Percentiles rank a stretch among this genome's conserved stretches.
phyloP scores from a whole-genome alignment of 2,329 filamentous ascomycete species.

The Alternaria triticimaculans region DNA sequence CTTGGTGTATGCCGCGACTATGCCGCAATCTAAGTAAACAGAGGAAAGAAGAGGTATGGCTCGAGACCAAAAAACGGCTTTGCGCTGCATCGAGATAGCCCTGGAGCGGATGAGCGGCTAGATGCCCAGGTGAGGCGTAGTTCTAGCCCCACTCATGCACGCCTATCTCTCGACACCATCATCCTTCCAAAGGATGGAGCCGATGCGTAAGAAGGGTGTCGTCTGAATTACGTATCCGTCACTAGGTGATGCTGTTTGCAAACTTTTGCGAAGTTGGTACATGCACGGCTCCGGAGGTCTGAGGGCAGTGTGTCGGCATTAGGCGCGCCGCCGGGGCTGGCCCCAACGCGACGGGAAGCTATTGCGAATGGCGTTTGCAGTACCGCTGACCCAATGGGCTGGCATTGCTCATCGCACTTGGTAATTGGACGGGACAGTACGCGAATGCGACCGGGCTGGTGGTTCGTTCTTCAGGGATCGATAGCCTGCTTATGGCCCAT shows the following conservation, averaged over 20 bases:
- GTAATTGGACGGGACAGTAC: neutral
- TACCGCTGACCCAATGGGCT: neutral
- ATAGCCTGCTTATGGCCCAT: neutral
- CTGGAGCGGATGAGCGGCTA: neutral
- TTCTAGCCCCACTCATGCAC: neutral
- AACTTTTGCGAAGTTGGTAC: neutral
- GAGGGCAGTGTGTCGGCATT: neutral
- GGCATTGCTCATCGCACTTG: neutral
- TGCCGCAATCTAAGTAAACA: neutral
- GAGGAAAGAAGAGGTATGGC: neutral
- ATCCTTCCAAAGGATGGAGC: neutral
- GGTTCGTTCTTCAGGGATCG: neutral
- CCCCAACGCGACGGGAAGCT: neutral
- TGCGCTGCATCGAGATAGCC: neutral
- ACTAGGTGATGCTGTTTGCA: neutral
- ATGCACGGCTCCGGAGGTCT: neutral
- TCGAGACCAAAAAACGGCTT: neutral
- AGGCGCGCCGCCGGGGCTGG: neutral
- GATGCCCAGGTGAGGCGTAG: neutral
- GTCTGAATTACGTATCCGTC: neutral
- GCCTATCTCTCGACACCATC: neutral
- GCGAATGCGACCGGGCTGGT: neutral
- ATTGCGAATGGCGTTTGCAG: neutral
- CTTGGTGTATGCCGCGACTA: neutral
- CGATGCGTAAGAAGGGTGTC: neutral